These are phyloP conservation scores for Trichoderma citrinoviride DNA, from an alignment of 2,329 filamentous ascomycete genomes.

Conservation along the genomic window DNA sequence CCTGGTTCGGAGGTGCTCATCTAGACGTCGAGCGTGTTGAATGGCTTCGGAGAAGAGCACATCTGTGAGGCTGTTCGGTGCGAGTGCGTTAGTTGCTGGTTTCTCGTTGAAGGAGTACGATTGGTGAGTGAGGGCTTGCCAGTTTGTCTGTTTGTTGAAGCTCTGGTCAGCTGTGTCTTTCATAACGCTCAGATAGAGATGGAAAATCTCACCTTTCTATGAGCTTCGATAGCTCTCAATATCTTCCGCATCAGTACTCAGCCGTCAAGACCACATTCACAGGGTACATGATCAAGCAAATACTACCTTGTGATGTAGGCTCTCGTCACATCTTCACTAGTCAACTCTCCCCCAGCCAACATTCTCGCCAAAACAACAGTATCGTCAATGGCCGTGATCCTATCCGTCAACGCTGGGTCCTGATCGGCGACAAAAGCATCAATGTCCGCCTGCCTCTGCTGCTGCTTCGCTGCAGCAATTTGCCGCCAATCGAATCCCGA, in stretches of 20 bases:
- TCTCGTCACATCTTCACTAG: background rate
- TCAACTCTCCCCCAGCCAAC: background rate
- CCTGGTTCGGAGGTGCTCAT: background rate
- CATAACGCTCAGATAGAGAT: background rate
- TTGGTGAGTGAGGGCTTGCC: background rate
- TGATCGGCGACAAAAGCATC: background rate
- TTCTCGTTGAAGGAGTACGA: background rate
- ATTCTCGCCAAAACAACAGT: background rate
- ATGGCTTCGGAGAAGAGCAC: background rate
- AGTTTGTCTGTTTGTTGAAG: background rate
- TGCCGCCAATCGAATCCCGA: background rate
- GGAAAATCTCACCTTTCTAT: background rate
- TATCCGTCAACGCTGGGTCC: background rate
- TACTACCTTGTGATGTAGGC: background rate
- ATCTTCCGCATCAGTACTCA: background rate
- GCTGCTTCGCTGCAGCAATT: background rate
- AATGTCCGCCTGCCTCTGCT: background rate
- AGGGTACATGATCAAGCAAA: no score
- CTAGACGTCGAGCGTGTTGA: background rate
- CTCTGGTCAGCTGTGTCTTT: background rate
- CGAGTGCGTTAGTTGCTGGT: background rate
- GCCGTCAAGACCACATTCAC: no score
- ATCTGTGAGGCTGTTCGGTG: background rate
- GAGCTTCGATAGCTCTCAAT: background rate
- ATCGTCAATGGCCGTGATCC: background rate